phyloP scores from a whole-genome alignment of 208 protist species.

The Herpetomonas samuelpessoai region DNA sequence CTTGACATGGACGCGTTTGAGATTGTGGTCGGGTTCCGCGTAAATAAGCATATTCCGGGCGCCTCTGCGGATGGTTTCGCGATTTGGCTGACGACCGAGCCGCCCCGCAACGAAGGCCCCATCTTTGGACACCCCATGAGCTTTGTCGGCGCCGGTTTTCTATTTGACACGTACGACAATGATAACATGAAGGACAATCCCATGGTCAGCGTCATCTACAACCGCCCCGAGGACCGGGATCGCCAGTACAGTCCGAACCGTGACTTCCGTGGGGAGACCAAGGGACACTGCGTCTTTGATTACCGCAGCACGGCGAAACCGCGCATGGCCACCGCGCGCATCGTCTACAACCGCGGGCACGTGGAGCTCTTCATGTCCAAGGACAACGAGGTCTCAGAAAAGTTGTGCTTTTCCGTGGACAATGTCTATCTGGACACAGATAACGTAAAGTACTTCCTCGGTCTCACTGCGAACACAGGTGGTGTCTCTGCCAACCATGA shows the following conservation, averaged over 20 bases:
- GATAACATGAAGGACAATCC: constrained; percentile 78
- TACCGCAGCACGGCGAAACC: constrained; percentile 28
- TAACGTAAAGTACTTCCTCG: constrained; percentile 43
- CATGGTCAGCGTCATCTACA: constrained; percentile 56
- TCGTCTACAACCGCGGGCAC: constrained; percentile 41
- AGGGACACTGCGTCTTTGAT: constrained; percentile 54
- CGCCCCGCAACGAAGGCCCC: constrained; percentile 31
- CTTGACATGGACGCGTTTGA: constrained; percentile 81
- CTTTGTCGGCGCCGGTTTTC: constrained; percentile 77
- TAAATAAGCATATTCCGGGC: constrained; percentile 22
- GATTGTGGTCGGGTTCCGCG: constrained; percentile 75
- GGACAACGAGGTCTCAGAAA: constrained; percentile 38
- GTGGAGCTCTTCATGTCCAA: constrained; percentile 49
- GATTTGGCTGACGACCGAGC: constrained; percentile 61
- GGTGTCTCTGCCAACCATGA: constrained; percentile 63
- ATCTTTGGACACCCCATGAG: constrained; percentile 55
- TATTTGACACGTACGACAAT: constrained; percentile 92
- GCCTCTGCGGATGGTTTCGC: constrained; percentile 76
- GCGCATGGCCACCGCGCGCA: constrained; percentile 38
- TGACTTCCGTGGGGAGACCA: constrained; percentile 56
- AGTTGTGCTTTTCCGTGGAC: constrained; percentile 35
- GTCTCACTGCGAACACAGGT: constrained; percentile 69
- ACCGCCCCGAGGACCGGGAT: constrained; percentile 1
- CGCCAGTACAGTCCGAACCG: constrained; percentile 34
- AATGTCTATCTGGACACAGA: constrained; percentile 34